Evolutionary conservation across 2,329 filamentous ascomycete genomes (phyloP).

Genomic region (Pseudocercospora macadamiae): DNA sequence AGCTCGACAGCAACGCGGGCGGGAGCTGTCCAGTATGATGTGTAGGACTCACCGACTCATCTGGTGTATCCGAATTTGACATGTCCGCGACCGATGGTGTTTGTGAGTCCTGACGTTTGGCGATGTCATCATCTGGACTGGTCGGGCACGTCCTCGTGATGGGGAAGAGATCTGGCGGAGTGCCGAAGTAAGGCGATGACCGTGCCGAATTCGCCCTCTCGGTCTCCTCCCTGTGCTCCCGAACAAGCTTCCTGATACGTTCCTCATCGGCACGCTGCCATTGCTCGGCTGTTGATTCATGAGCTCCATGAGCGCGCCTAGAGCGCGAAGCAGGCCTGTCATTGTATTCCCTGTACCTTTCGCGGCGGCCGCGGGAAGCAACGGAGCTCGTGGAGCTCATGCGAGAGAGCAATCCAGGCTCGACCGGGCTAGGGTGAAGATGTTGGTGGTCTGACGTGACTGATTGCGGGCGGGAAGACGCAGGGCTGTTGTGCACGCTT

Average conservation of each 20-base stretch:
- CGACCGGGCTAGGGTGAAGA: conserved; percentile 23
- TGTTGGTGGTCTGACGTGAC: conserved; percentile 27
- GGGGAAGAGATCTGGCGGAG: conserved; percentile 33
- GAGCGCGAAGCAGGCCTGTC: conserved; percentile 14
- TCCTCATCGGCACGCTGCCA: conserved; percentile 40
- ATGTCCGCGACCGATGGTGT: conserved; percentile 28
- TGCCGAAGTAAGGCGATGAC: conserved; percentile 11
- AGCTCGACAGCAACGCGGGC: conserved; percentile 45
- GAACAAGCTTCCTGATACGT: conserved; percentile 37
- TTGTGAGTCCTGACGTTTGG: conserved; percentile 30
- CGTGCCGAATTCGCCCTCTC: conserved; percentile 28
- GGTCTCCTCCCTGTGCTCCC: conserved; percentile 38
- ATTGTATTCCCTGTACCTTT: conserved; percentile 20
- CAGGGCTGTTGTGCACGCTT: conserved; percentile 32
- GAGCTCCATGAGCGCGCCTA: conserved; percentile 24
- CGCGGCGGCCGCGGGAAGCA: conserved; percentile 25
- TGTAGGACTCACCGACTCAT: conserved; percentile 45
- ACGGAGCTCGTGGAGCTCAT: conserved; percentile 35
- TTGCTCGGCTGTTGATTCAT: conserved; percentile 36
- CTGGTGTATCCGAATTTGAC: conserved; percentile 35
- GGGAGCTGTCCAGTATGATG: conserved; percentile 32
- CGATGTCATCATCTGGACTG: conserved; percentile 48
- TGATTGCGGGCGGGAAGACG: conserved; percentile 27
- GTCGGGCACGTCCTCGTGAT: conserved; percentile 46
- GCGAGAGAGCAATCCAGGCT: conserved; percentile 27